A percentile compares a stretch with the other conserved stretches of the same genome.
Evolutionary conservation across 1,284 basidiomycete genomes (phyloP).

Genomic region (Retiboletus flavoniger): DNA sequence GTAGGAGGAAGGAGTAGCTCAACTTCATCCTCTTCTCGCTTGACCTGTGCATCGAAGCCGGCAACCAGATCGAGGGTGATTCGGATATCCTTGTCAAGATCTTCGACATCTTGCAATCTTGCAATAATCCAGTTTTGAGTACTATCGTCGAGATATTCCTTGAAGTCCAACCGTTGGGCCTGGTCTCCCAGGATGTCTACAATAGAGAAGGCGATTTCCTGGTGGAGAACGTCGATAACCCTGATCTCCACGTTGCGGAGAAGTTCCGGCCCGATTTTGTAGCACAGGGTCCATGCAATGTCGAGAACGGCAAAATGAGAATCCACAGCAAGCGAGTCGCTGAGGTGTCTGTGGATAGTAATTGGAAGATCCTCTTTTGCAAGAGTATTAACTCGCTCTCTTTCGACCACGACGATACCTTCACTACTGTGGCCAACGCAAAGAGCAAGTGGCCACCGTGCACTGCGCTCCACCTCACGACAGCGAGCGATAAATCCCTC

Average conservation of each 20-base stretch:
- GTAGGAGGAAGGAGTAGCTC: constrained; percentile 52
- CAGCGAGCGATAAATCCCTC: constrained; percentile 89
- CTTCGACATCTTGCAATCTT: constrained; percentile 53
- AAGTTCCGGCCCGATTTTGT: constrained; percentile 54
- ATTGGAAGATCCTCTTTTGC: constrained; percentile 69
- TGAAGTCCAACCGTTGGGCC: constrained; percentile 50
- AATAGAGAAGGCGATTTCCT: constrained; percentile 73
- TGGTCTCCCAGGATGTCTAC: constrained; percentile 72
- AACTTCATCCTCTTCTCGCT: constrained; percentile 68
- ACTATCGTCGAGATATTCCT: constrained; percentile 56
- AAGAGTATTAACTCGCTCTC: constrained; percentile 70
- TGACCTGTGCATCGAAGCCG: constrained; percentile 66
- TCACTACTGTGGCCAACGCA: constrained; percentile 49
- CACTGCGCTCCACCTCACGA: constrained; percentile 81
- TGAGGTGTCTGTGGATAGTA: constrained; percentile 49
- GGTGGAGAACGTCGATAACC: constrained; percentile 62
- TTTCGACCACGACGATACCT: constrained; percentile 66
- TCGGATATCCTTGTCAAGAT: constrained; percentile 56
- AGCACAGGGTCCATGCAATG: constrained; percentile 59
- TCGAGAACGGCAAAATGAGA: constrained; percentile 53
- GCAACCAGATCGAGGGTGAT: constrained; percentile 65
- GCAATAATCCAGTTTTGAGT: constrained; percentile 58
- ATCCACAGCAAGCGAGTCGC: constrained; percentile 44
- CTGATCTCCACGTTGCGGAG: constrained; percentile 57
- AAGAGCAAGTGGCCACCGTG: constrained; percentile 78